Evolutionary conservation across 139 green algal genomes (phyloP).

Genomic region (Eudorina sp.): DNA sequence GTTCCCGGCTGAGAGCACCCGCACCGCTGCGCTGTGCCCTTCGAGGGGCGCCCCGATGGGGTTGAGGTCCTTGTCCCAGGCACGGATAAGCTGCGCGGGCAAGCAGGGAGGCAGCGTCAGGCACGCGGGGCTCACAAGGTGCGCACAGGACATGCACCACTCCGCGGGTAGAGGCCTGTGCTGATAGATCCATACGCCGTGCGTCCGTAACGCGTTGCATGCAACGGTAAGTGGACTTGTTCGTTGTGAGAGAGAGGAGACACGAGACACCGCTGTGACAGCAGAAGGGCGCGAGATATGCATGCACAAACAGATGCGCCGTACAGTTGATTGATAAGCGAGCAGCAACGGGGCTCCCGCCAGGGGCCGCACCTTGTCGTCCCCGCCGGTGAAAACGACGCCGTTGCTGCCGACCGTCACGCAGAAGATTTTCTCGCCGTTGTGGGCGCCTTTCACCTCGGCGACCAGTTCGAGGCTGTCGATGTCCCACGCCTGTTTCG

Average conservation of each 20-base stretch:
- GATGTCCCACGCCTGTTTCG: slow-evolving; percentile 74
- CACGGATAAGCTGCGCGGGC: slow-evolving; percentile 50
- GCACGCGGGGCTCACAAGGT: no score
- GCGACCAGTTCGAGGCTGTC: slow-evolving; percentile 73
- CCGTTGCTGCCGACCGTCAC: slow-evolving; percentile 62
- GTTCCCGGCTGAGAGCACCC: slow-evolving; percentile 67
- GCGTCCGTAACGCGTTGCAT: no score
- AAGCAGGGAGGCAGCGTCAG: background rate
- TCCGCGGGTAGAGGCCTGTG: no score
- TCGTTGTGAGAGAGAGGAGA: no score
- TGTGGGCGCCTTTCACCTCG: slow-evolving; percentile 65
- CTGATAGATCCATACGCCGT: no score
- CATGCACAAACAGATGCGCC: no score
- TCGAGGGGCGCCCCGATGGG: slow-evolving; percentile 62
- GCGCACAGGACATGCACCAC: no score
- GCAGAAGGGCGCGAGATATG: no score
- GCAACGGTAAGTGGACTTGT: no score
- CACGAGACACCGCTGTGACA: no score
- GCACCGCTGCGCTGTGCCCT: slow-evolving; percentile 70
- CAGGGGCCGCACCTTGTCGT: slow-evolving; percentile 68
- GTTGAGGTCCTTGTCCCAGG: slow-evolving; percentile 59
- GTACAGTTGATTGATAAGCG: no score
- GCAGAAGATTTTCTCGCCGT: slow-evolving; percentile 72
- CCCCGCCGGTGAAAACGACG: slow-evolving; percentile 82
- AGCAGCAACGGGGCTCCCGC: no score